Evolutionary conservation across 192 early-diverging fungal species (phyloP), one percentile per base, ranked within the genome.

Genomic region (Backusella tuberculispora): DNA sequence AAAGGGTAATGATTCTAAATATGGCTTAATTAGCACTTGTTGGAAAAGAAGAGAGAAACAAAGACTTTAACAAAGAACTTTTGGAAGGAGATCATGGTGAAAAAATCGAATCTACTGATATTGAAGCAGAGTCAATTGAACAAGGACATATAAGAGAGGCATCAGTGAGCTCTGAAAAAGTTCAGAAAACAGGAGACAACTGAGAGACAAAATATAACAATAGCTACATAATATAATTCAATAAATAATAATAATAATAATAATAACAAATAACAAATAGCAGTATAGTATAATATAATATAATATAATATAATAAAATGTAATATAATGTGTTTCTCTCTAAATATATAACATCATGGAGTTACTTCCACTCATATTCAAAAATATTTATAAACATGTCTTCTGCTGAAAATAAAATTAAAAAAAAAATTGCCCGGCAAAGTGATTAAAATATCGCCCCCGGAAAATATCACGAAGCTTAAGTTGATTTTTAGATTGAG

Each of bases 41-140:
- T 63, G 90, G 92, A n/a, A 88, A 78, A 15, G 91, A 91, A 76
- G 85, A 86, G 46, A 79, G 81, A 42, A 85, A 85, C 41, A 84
- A 84, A 48, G 75, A 81, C 64, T 92, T 93, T 74, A 78, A 46
- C 5, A 40, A 71, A 47, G 24, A 74, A 41, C 47, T 76, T 26
- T 65, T 45, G 15, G 69, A 72, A 15, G 66, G 53, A 60, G 53
- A 60, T 8, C 2, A 60, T 26, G 53, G 53, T 26, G 53, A 60
- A 26, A 60, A 5, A 13, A 24, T 60, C 26, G 53, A 24, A 4
- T 7, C 7, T 9, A 19, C 21, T 26, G 53, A 60, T 1, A 24
- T 60, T 24, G 26, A 24, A 4, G 53, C 53, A 12, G 53, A 60
- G 13, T 60, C 53, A 12, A 26, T 60, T 60, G 53, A 60, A 60